Evolutionary conservation across 345 rosid species (phyloP).

Genomic region (Ailanthus altissimus): DNA sequence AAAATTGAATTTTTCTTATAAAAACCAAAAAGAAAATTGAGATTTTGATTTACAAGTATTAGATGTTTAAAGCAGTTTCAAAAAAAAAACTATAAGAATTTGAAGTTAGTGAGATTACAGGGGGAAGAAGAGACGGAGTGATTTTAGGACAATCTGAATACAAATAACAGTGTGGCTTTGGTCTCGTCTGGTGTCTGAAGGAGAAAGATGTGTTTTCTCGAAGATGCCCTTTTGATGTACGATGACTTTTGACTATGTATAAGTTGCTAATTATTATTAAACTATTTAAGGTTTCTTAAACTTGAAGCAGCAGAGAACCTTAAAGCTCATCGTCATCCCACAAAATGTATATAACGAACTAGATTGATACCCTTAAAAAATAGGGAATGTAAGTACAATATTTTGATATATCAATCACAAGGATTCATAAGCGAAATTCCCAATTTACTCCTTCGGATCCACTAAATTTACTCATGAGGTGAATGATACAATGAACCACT

Average conservation of each 20-base stretch:
- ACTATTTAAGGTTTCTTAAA: not conserved
- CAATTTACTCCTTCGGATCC: not conserved
- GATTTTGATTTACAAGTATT: not conserved
- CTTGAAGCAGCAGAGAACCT: not conserved
- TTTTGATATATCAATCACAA: not conserved
- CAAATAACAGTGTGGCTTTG: not conserved
- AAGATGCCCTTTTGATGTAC: not conserved
- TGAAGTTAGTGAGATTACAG: not conserved
- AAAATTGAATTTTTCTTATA: not conserved
- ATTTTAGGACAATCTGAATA: not conserved
- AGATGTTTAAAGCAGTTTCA: not conserved
- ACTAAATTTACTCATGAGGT: not conserved
- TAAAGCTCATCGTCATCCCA: not conserved
- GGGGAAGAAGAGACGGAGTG: not conserved
- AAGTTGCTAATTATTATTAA: not conserved
- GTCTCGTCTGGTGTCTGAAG: not conserved
- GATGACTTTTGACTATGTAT: not conserved
- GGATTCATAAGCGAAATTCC: not conserved
- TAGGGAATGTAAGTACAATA: not conserved
- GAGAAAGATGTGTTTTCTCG: not conserved
- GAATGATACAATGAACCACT: not conserved
- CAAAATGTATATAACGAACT: not conserved
- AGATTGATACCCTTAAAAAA: not conserved
- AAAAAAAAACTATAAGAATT: not conserved
- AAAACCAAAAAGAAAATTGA: not conserved